Percentiles rank a stretch among this genome's conserved stretches.
Conservation (phyloP, 1,139 yeast genomes). For the Casaregolazyma suthepensis region DNA sequence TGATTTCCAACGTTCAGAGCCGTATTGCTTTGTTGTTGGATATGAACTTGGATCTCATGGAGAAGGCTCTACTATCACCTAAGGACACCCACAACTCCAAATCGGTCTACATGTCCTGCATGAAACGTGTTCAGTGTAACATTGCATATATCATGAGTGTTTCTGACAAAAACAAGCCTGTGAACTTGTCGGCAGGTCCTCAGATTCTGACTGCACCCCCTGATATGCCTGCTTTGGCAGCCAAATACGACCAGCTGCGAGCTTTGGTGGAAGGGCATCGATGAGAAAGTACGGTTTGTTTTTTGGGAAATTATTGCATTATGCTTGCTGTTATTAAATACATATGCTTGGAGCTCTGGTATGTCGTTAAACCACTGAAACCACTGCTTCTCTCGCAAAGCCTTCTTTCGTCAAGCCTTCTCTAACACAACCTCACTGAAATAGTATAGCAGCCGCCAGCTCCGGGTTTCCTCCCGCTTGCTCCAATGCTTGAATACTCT, state of each 20-base stretch:
- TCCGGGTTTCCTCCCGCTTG: conserved; percentile 74
- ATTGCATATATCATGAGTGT: conserved; percentile 28
- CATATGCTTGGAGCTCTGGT: background rate
- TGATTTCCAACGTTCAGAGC: conserved; percentile 20
- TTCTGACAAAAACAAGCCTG: conserved; percentile 23
- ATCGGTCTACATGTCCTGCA: conserved; percentile 22
- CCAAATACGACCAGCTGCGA: conserved; percentile 26
- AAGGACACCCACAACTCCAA: conserved; percentile 20
- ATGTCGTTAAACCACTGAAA: background rate
- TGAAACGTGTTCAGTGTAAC: conserved; percentile 32
- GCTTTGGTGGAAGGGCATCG: conserved; percentile 13
- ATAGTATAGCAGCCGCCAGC: conserved; percentile 73
- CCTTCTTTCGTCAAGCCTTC: no score
- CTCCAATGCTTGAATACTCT: conserved; percentile 60
- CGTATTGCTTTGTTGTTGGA: conserved; percentile 27
- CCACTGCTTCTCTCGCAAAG: no score
- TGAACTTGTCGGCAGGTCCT: conserved; percentile 22
- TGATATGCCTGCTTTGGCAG: conserved; percentile 28
- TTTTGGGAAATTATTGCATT: background rate
- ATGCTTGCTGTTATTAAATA: background rate
- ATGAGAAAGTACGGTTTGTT: background rate
- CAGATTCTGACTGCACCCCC: conserved; percentile 28
- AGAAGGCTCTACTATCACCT: conserved; percentile 22
- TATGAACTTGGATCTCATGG: conserved; percentile 31
- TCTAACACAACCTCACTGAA: conserved; percentile 30